Conservation (phyloP, 202 grass and related monocot genomes). For the Saccharum hybrid region DNA sequence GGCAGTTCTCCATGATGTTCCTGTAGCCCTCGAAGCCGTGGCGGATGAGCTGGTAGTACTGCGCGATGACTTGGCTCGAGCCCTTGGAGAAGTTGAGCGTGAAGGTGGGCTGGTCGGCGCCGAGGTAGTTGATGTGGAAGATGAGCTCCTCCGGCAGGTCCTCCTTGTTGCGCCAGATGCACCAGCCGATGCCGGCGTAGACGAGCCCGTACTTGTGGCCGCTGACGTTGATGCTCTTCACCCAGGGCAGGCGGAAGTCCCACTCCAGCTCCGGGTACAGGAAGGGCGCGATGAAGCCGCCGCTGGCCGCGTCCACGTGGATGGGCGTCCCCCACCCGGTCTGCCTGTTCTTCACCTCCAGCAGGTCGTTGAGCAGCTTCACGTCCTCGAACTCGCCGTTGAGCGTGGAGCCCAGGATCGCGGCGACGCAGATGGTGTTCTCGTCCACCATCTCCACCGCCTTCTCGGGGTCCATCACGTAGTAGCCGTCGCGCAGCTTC, state of each 20-base stretch:
- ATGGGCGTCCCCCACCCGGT: constrained; percentile 90
- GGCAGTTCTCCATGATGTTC: constrained; percentile 97
- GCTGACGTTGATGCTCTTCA: constrained; percentile 99
- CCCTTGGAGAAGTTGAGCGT: constrained; percentile 99
- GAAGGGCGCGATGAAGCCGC: constrained; percentile 98
- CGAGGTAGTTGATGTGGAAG: constrained; percentile 99
- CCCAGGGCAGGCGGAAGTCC: constrained; percentile 84
- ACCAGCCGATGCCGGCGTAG: constrained; percentile 94
- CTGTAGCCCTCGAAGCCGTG: constrained; percentile 93
- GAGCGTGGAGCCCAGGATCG: constrained; percentile 95
- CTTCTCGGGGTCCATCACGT: constrained; percentile 95
- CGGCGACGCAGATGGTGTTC: constrained; percentile 96
- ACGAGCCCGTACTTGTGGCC: constrained; percentile 98
- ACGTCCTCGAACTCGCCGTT: constrained; percentile 99
- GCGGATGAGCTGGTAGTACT: constrained; percentile 98
- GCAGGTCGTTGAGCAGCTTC: constrained; percentile 83
- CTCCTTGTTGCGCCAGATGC: constrained; percentile 84
- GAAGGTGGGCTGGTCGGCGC: constrained; percentile 92
- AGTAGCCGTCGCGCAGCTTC: constrained; percentile 92
- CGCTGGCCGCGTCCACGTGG: constrained; percentile 95
- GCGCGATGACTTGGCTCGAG: constrained; percentile 91
- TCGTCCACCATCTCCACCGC: constrained; percentile 93
- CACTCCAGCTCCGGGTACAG: constrained; percentile 94
- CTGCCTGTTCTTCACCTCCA: constrained; percentile 65
- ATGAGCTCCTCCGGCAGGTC: constrained; percentile 93